Base-by-base conservation (phyloP, 495 filamentous ascomycete species). In the Hypoxylon cercidicola region DNA sequence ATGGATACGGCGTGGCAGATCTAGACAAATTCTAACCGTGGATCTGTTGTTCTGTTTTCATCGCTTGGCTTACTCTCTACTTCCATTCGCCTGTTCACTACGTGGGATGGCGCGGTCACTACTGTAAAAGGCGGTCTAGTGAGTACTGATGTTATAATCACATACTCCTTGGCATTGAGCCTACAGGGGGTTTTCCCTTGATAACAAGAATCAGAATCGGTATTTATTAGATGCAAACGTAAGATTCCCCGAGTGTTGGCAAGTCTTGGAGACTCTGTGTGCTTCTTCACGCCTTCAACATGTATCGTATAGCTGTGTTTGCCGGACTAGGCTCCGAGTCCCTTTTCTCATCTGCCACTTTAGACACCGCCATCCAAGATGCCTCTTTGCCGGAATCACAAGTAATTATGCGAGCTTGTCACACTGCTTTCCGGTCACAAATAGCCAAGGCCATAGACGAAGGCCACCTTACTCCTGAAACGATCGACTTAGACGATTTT, bases 231-330 rank as follows among this genome's bases (percentile, higher is more conserved):
- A 45, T 45, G 43, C 21, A 21, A 13, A 45, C 43, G 20, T 10
- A 45, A 11, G 8, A 18, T 13, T 23, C 19, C 43, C 43, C 43
- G 19, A 45, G 43, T 11, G 6, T 23, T 21, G 20, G 43, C 21
- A 23, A 3, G 3, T 23, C 11, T 11, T 9, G 3, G 3, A 45
- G 19, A 11, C 43, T 10, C 12, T 2, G 4, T 23, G 20, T 45
- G 20, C 43, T 12, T 45, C 43, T 23, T 45, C 6, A 16, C n/a
- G 11, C 16, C 2, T 55, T 55, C 37, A 45, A 15, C 25, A 55
- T 55, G 52, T 32, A 55, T 45, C 52, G 43, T 45, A 55, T 55
- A 55, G 39, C 37, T 20, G 52, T 55, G 3, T 55, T 55, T 45
- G 52, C 52, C 16, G 52, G 52, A 32, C 52, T 55, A 30, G 52